phyloP scores from a whole-genome alignment of 306 rosid species.

The Prunus davidiana region DNA sequence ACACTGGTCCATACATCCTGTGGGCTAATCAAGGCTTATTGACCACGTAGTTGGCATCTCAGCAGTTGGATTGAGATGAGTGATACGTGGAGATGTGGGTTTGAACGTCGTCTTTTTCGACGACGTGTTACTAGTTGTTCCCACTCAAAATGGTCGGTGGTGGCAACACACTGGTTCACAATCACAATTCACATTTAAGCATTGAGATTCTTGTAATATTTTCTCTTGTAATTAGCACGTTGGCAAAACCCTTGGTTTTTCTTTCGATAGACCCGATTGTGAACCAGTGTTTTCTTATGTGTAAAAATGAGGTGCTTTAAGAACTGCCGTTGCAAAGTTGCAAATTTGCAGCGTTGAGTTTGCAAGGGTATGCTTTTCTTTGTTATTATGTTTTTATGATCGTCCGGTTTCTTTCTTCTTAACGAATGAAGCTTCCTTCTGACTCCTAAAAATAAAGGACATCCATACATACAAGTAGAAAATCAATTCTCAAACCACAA shows the following conservation, averaged over 20 bases:
- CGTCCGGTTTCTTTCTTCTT: background rate
- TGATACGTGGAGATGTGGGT: conserved; percentile 10
- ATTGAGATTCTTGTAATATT: background rate
- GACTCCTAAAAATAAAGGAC: background rate
- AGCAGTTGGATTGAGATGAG: conserved; percentile 15
- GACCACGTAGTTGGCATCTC: conserved; percentile 23
- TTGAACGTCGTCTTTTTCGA: background rate
- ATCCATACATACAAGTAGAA: conserved; percentile 7
- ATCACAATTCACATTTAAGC: background rate
- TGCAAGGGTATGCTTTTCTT: too few species aligned
- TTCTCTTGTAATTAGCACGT: background rate
- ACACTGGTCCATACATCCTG: conserved; percentile 11
- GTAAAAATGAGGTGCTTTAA: too few species aligned
- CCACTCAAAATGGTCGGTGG: background rate
- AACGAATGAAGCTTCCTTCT: background rate
- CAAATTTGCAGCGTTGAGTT: too few species aligned
- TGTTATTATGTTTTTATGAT: too few species aligned
- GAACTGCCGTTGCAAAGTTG: too few species aligned
- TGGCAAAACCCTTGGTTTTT: too few species aligned
- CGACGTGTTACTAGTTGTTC: background rate
- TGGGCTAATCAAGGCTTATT: background rate
- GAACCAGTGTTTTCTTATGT: too few species aligned
- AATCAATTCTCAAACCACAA: conserved; percentile 26
- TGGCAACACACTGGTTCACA: background rate
- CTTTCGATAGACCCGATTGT: too few species aligned